These are phyloP conservation scores for Gymnopus androsaceus DNA, from an alignment of 1,284 basidiomycete species.

Conservation along the genomic window DNA sequence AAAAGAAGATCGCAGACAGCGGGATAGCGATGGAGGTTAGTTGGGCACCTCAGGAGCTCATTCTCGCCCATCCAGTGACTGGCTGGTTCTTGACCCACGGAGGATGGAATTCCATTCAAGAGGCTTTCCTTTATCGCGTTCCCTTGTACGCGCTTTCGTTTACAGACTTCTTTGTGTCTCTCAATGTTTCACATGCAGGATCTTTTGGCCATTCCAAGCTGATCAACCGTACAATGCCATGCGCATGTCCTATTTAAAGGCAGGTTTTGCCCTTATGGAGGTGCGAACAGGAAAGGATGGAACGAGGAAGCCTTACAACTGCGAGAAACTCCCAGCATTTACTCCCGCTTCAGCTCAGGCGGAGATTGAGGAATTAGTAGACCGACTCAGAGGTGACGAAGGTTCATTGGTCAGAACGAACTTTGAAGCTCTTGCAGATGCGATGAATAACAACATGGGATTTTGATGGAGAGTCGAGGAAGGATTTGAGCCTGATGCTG, in stretches of 20 bases:
- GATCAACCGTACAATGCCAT: constrained; percentile 10
- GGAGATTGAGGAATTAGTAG: not conserved
- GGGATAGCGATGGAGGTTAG: constrained; percentile 18
- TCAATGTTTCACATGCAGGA: not conserved
- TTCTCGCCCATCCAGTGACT: constrained; percentile 23
- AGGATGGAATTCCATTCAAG: constrained; percentile 11
- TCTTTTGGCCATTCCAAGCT: not conserved
- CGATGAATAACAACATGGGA: no score
- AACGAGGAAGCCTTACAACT: not conserved
- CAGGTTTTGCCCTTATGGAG: constrained; percentile 6
- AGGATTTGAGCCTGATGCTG: no score
- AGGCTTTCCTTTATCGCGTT: constrained; percentile 4
- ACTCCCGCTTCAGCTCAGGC: not conserved
- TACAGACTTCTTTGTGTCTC: not conserved
- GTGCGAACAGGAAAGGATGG: not conserved
- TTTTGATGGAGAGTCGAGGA: no score
- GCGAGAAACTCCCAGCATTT: not conserved
- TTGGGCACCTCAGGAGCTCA: constrained; percentile 26
- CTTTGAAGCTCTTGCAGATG: no score
- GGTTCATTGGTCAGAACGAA: no score
- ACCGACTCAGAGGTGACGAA: no score
- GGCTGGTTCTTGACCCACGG: constrained; percentile 9
- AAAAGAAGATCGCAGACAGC: constrained; percentile 16
- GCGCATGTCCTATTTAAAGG: not conserved
- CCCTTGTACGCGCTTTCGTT: constrained; percentile 2